These are phyloP conservation scores for Tolypocladium endophyticum DNA, from an alignment of 2,329 filamentous ascomycete species.

Conservation along the genomic window DNA sequence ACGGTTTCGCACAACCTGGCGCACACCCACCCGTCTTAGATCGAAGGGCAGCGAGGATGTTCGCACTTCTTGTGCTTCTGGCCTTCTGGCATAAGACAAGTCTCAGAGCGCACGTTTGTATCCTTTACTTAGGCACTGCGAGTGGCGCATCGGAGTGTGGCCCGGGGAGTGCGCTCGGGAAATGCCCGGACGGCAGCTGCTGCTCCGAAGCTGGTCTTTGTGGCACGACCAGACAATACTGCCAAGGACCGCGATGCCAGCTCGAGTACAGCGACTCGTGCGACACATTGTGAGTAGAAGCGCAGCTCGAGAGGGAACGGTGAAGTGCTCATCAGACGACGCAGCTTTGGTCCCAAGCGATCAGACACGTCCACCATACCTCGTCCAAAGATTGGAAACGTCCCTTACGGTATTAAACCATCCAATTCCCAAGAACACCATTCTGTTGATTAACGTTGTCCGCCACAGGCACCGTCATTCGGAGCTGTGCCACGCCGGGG, in stretches of 20 bases:
- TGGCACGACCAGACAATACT: conserved; percentile 22
- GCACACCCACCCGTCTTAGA: neutral
- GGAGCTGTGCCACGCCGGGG: conserved; percentile 21
- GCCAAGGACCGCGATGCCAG: conserved; percentile 26
- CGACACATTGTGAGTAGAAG: conserved; percentile 27
- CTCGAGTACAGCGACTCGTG: conserved; percentile 27
- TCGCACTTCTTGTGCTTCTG: neutral
- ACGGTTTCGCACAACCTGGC: conserved; percentile 16
- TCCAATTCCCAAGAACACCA: rapidly evolving
- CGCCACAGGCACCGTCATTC: conserved; percentile 21
- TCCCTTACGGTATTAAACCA: conserved; percentile 22
- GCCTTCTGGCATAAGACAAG: neutral
- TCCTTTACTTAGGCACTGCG: neutral
- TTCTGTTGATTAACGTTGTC: neutral
- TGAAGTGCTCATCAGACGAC: neutral
- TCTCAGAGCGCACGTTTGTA: neutral
- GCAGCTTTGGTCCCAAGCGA: conserved; percentile 20
- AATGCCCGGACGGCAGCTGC: conserved; percentile 19
- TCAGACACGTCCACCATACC: conserved; percentile 18
- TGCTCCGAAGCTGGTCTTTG: conserved; percentile 27
- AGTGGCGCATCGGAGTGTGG: neutral
- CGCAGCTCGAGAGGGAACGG: neutral
- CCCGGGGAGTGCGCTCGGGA: neutral
- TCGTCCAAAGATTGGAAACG: conserved; percentile 20
- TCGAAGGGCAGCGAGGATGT: neutral